phyloP scores from a whole-genome alignment of 2,329 filamentous ascomycete genomes.

The Colletotrichum lupini region DNA sequence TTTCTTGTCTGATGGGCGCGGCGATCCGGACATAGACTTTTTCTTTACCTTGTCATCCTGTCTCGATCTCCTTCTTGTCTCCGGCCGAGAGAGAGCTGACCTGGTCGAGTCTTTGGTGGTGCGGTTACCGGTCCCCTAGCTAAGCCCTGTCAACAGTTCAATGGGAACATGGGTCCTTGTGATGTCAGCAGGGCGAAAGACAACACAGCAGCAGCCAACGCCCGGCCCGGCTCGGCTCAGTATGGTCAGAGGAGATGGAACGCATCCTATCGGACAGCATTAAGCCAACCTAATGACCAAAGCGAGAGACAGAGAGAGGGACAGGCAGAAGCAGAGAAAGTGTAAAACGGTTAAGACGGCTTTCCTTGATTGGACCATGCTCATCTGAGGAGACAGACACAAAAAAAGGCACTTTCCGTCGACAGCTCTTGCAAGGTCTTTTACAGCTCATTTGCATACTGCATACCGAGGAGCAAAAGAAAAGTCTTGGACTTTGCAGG shows the following conservation, averaged over 20 bases:
- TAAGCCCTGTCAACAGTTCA: background rate
- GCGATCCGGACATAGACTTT: background rate
- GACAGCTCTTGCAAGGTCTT: background rate
- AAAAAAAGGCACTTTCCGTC: constrained; percentile 15
- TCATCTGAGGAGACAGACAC: background rate
- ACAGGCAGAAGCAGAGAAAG: background rate
- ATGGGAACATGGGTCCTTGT: background rate
- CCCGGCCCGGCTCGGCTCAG: constrained; percentile 10
- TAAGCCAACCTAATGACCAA: background rate
- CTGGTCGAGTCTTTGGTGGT: background rate
- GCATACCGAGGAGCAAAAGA: background rate
- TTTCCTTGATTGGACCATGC: background rate
- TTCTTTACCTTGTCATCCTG: background rate
- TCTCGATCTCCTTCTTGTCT: background rate
- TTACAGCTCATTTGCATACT: background rate
- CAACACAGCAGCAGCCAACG: background rate
- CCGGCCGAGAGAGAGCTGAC: background rate
- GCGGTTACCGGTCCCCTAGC: background rate
- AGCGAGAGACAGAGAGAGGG: background rate
- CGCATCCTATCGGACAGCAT: background rate
- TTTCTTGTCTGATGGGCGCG: background rate
- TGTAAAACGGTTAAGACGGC: background rate
- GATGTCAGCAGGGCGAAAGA: background rate
- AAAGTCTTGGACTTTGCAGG: background rate
- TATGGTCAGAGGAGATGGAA: background rate